A percentile compares a stretch with the other conserved stretches of the same genome.
These are phyloP conservation scores for Crithidia expoeki DNA, from an alignment of 208 protist species.

Conservation along the genomic window DNA sequence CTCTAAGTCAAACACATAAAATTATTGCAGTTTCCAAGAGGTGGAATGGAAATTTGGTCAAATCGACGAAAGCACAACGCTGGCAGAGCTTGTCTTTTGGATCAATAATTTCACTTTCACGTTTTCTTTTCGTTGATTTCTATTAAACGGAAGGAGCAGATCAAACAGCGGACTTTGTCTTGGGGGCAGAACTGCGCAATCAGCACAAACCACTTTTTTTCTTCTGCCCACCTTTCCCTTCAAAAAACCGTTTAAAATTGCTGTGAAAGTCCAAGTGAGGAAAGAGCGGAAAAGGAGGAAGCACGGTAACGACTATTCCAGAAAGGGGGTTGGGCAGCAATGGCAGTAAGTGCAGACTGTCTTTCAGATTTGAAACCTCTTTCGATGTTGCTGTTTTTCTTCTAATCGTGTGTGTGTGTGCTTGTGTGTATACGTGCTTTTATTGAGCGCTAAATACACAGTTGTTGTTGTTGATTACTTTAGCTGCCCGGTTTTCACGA, in stretches of 20 bases:
- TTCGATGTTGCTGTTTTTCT: too few species aligned
- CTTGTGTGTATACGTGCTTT: neutral
- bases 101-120: neutral
- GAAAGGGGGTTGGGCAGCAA: neutral
- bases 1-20: neutral
- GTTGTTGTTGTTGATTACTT: too few species aligned
- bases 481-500: too few species aligned
- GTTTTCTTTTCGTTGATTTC: neutral
- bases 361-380: neutral
- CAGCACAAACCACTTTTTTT: neutral
- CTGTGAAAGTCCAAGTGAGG: neutral
- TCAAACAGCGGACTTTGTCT: constrained; percentile 2
- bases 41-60: neutral
- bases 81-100: neutral
- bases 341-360: neutral
- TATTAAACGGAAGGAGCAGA: constrained; percentile 9
- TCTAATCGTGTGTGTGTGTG: neutral
- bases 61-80: neutral
- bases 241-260: neutral
- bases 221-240: neutral
- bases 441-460: constrained; percentile 1
- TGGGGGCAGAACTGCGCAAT: neutral
- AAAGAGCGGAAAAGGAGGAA: neutral
- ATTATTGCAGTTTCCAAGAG: neutral
- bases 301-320: neutral